Evolutionary conservation across 805 yeast genomes (phyloP), one percentile per base, ranked within the genome.

Genomic region (Torulaspora indica): DNA sequence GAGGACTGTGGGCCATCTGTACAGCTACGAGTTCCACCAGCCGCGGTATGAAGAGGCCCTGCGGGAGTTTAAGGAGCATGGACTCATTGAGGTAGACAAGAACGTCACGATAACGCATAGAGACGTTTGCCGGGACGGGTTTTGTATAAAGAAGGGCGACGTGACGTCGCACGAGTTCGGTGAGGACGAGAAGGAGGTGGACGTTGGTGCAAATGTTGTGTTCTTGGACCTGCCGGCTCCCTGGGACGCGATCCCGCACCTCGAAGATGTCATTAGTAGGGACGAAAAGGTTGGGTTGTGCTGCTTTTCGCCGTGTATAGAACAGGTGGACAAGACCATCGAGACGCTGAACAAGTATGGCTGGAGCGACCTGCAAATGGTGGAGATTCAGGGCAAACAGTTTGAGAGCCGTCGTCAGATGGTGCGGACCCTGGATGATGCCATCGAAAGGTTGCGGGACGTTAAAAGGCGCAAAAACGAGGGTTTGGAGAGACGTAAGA

Each of bases 221-320:
- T 93, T 93, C 58, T 72, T 93, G 50, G 99, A 93, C 62, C 73
- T 93, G 38, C 99, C 99, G 3, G 81, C 96, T 4, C 98, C 99
- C 7, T 91, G 98, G 97, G 80, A 79, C 29, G 98, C 98, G 5
- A 84, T 93, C 42, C 87, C 88, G 5, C 82, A 84, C 64, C 67
- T 91, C 36, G 67, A 72, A 9, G 40, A 54, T 2, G 95, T 85
- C 1, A 73, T 85, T 12, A 68, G 84, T 7, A 63, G 68, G 7
- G 67, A 67, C 14, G 70, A 73, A 43, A 71, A 73, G 22, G 85
- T 80, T 17, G 80, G 85, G 2, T 75, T 93, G 42, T 93, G 99
- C 67, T 93, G 98, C 66, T 93, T 93, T 61, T 86, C 95, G 31
- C 99, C 99, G 8, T 93, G 99, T 66, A 85, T 93, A 38, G 99